A percentile compares a stretch with the other conserved stretches of the same genome.
phyloP scores from a whole-genome alignment of 2,329 filamentous ascomycete species.

The Exserohilum rostratum region DNA sequence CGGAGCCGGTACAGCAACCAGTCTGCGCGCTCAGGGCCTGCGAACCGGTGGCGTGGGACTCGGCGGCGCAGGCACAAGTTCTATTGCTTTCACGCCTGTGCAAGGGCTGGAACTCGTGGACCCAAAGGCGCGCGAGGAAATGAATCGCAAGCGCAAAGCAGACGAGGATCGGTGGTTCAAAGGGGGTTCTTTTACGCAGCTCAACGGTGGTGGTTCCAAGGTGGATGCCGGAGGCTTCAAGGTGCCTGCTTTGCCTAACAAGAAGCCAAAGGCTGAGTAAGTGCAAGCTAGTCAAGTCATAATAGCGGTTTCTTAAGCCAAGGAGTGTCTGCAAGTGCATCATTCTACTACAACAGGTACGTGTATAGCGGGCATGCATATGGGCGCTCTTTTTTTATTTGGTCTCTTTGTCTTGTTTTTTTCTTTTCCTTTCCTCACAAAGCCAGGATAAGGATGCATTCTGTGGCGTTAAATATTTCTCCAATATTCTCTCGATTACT shows the following conservation, averaged over 20 bases:
- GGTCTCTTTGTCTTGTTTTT: too few relatives aligned
- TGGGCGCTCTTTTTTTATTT: too few relatives aligned
- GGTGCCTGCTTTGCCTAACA: slow-evolving; percentile 77
- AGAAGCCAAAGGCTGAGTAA: slow-evolving; percentile 59
- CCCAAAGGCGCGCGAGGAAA: slow-evolving; percentile 85
- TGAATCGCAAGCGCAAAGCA: slow-evolving; percentile 87
- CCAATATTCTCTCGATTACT: too few relatives aligned
- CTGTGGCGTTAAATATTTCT: too few relatives aligned
- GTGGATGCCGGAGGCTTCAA: slow-evolving; percentile 74
- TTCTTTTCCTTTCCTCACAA: too few relatives aligned
- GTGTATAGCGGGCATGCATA: too few relatives aligned
- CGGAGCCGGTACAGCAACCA: slow-evolving; percentile 65
- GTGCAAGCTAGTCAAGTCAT: too few relatives aligned
- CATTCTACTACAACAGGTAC: too few relatives aligned
- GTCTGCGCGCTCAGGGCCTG: slow-evolving; percentile 80
- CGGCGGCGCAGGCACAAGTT: slow-evolving; percentile 73
- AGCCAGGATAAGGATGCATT: too few relatives aligned
- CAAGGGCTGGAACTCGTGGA: slow-evolving; percentile 95
- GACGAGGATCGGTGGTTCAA: slow-evolving; percentile 98
- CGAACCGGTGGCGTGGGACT: slow-evolving; percentile 81
- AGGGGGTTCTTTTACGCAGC: slow-evolving; percentile 93
- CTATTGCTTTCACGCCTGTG: slow-evolving; percentile 90
- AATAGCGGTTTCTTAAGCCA: too few relatives aligned
- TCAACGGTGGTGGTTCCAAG: slow-evolving; percentile 59
- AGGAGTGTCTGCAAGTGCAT: too few relatives aligned